Evolutionary conservation across 148 eudicot genomes (phyloP), one percentile per base, ranked within the genome.

Genomic region (Arbutus unedo): DNA sequence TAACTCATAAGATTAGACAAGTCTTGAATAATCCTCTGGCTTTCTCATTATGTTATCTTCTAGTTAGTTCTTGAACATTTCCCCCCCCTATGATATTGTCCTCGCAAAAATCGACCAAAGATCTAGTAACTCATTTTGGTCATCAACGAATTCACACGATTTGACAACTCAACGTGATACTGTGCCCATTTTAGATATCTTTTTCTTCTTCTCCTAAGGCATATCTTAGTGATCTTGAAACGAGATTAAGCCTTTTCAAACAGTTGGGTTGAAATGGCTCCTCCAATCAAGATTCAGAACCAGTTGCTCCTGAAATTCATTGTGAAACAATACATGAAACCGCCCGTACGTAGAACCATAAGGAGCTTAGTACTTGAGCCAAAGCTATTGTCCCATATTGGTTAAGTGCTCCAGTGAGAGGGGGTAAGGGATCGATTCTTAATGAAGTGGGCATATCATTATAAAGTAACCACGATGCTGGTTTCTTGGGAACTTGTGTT

Each of bases 1-100:
- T 64, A 73, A 19, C 51, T 21, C 71, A 41, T n/a, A 18, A 45
- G 49, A 45, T n/a, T 73, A 8, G 13, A 73, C 76, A 71, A 41
- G 13, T 68, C 21, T 71, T 41, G 74, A 71, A 71, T 71, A 4
- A 71, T 73, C 8, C 21, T 48, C 5, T 47, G 18, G 5, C 76
- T 73, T 74, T 18, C 23, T 74, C 5, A n/a, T 47, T 74, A 8
- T 18, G 48, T 8, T 74, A 45, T 71, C 7, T 71, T 15, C 21
- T 71, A 15, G 77, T 74, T 74, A 47, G 10, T 74, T 74, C 54
- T 8, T 74, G 53, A 18, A 74, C 51, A n/a, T 74, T 74, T 18
- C 19, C 3, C 51, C 5, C 23, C 23, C 53, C 25, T 7, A 74
- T n/a, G 50, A 47, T 15, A 43, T 72, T 44, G 53, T 6, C 3